Evolutionary conservation across 495 filamentous ascomycete species (phyloP), one percentile per base, ranked within the genome.

Genomic region (Neurospora sp.): DNA sequence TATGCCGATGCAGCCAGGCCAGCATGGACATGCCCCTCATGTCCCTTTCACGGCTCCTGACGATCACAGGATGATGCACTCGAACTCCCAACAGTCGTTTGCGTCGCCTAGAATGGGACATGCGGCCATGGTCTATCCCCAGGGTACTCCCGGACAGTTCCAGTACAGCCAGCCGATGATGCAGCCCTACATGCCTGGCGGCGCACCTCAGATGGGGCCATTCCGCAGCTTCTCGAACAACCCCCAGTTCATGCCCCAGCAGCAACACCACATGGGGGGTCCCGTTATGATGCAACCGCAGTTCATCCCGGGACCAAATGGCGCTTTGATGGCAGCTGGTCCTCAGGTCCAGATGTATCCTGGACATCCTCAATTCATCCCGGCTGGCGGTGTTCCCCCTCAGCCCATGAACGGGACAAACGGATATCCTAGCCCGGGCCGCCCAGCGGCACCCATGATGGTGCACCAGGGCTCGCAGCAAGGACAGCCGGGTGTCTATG

Each of bases 21-120:
- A 92, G 76, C 89, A 88, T 75, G 87, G 85, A 42, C 90, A 89
- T 72, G 88, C 83, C 16, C 89, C 90, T 39, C 86, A 85, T 39
- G 84, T 85, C 11, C 85, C 90, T 54, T 93, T 84, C 74, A 86
- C 89, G 77, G 88, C 89, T 74, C 88, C 89, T 75, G 93, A 96
- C 73, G 92, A 93, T 72, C 93, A 96, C 78, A 89, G 92, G 71
- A 96, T 97, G 92, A 87, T 94, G 79, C 93, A 92, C 46, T 91
- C 90, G 2, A 93, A 91, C 39, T 90, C 91, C 23, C 91, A 91
- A 1, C 91, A 94, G 72, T 91, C 93, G 1, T 89, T 84, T 76
- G 91, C 90, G 5, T 97, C 94, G 9, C 94, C 94, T 38, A 88
- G 94, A 42, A 87, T 94, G 78, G 88, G 89, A 70, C 90, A 87